These are phyloP conservation scores for Tulasnella sp. DNA, from an alignment of 768 basidiomycete genomes.

Conservation along the genomic window DNA sequence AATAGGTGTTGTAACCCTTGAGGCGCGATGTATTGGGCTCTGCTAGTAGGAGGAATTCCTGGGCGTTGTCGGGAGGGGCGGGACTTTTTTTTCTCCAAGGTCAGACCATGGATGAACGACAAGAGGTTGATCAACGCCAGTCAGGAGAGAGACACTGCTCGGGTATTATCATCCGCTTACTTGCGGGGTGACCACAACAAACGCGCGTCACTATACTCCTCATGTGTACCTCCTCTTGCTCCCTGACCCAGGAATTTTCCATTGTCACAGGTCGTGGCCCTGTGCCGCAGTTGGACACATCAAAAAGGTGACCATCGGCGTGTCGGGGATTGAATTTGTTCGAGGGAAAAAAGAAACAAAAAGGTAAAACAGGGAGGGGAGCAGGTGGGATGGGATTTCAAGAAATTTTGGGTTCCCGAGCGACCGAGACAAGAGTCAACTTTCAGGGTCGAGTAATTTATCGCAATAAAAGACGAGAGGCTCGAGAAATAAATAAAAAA, in stretches of 20 bases:
- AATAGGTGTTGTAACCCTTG: neutral
- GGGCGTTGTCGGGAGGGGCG: neutral
- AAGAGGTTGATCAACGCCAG: neutral
- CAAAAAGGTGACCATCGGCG: neutral
- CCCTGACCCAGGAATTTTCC: neutral
- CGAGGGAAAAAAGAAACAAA: neutral
- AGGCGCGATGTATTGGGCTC: neutral
- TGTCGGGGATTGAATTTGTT: neutral
- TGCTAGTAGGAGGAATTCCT: neutral
- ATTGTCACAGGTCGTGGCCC: neutral
- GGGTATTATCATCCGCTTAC: constrained; percentile 1
- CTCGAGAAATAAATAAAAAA: constrained; percentile 1
- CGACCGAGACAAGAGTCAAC: neutral
- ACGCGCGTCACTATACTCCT: neutral
- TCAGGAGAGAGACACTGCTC: neutral
- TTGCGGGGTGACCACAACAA: neutral
- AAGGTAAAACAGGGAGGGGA: neutral
- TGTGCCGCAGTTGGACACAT: neutral
- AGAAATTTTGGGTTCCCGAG: neutral
- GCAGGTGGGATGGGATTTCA: neutral
- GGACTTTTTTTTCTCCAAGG: neutral
- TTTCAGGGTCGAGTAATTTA: neutral
- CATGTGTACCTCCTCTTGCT: neutral
- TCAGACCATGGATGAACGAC: neutral
- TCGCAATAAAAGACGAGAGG: constrained; percentile 1